Evolutionary conservation across 179 eudicot genomes (phyloP).

Genomic region (Heliamphora pulchella): DNA sequence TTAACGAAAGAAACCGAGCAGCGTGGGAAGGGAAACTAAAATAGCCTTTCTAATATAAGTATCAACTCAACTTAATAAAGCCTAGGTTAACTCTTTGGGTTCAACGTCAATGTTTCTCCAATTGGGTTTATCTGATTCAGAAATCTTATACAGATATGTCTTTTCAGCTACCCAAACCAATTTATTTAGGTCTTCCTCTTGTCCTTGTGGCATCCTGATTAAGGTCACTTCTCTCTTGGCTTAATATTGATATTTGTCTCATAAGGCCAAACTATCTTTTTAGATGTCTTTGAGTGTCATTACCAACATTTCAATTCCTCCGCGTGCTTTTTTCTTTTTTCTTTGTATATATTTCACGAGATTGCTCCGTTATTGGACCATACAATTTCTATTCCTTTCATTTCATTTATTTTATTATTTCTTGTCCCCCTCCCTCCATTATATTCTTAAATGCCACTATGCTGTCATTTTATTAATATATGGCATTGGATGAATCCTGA

Average conservation of each 20-base stretch:
- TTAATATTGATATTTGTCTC: neutral
- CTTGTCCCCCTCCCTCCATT: too few species aligned
- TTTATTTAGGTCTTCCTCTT: neutral
- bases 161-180: neutral
- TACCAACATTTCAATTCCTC: too few species aligned
- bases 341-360: too few species aligned
- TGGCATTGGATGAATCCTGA: neutral
- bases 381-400: too few species aligned
- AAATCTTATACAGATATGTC: neutral
- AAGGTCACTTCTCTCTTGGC: neutral
- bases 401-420: too few species aligned
- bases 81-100: neutral
- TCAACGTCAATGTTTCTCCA: neutral
- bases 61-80: neutral
- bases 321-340: neutral
- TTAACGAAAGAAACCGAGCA: too few species aligned
- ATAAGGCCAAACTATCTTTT: too few species aligned
- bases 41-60: neutral
- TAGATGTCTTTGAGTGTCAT: neutral
- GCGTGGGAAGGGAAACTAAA: neutral
- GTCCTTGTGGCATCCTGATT: neutral
- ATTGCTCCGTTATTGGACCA: too few species aligned
- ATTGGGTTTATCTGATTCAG: neutral
- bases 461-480: too few species aligned
- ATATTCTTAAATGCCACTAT: too few species aligned